Base-by-base conservation (phyloP, 2,329 filamentous ascomycete genomes). In the Fusarium xyrophilum region DNA sequence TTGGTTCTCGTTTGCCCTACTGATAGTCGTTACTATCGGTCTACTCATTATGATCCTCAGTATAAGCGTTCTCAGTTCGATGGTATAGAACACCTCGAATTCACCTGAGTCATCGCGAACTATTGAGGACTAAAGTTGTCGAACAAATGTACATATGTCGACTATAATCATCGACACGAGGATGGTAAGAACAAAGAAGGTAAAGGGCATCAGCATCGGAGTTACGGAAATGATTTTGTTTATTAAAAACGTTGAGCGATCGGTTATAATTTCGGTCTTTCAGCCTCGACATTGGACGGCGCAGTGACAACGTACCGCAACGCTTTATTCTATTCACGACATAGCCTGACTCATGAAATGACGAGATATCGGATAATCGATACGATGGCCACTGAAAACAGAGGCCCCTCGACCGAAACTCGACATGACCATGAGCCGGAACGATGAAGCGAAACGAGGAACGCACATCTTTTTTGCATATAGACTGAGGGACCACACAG, bases 11-110 rank as follows among this genome's bases (percentile, higher is more conserved):
- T 98, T 99, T 76, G 91, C 92, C 25, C 80, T 98, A 55, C 85
- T 99, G 69, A 97, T 99, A 74, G 91, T 98, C 66, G 95, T 98
- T 55, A 98, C 95, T 50, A 96, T 98, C 75, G 96, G 95, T 58
- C 80, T 98, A 79, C 83, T 99, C 67, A 91, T 97, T 75, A 98
- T 98, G 93, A 97, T 97, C 75, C 82, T 98, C 78, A 97, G 93
- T 81, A 96, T 97, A 77, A 87, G 90, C 72, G 85, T 97, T 59
- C 82, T 97, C 69, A 86, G 88, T 72, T 86, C 91, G 74, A 80
- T 88, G 76, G 82, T 79, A 65, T 75, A 71, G 72, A 58, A 59
- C 25, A 55, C 60, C 61, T 61, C 63, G 43, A 65, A 64, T 39
- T 43, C 56, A 53, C 56, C 48, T 63, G 64, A 58, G 60, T 65